These are phyloP conservation scores for Fusarium secorum DNA, from an alignment of 2,329 filamentous ascomycete genomes.

Conservation along the genomic window DNA sequence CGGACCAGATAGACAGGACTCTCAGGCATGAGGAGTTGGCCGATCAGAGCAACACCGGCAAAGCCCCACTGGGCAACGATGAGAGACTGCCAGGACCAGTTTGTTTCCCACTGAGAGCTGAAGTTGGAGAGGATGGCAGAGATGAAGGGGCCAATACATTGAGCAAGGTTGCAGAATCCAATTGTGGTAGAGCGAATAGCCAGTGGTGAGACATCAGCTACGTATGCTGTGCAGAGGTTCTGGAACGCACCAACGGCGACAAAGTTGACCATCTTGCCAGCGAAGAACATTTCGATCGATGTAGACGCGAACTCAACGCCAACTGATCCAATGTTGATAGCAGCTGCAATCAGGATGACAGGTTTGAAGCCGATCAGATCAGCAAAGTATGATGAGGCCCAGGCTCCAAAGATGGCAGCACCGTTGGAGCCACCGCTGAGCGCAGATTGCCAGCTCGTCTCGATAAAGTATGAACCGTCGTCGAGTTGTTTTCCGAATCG, in stretches of 20 bases:
- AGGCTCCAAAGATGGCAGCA: conserved; percentile 39
- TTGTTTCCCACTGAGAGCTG: conserved; percentile 47
- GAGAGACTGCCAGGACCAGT: conserved; percentile 54
- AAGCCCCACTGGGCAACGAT: conserved; percentile 54
- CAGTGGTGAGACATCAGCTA: conserved; percentile 50
- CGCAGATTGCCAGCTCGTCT: conserved; percentile 43
- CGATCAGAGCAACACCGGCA: conserved; percentile 44
- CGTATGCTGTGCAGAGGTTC: conserved; percentile 50
- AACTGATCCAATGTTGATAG: conserved; percentile 42
- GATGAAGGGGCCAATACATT: conserved; percentile 51
- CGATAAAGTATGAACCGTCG: conserved; percentile 34
- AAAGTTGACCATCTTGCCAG: conserved; percentile 44
- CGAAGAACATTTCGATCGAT: conserved; percentile 44
- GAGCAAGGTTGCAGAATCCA: conserved; percentile 50
- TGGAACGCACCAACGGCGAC: conserved; percentile 48
- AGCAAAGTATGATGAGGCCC: conserved; percentile 36
- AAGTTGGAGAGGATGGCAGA: conserved; percentile 49
- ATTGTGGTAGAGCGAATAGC: conserved; percentile 48
- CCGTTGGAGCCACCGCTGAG: conserved; percentile 39
- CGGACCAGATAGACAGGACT: conserved; percentile 59
- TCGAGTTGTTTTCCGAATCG: conserved; percentile 27
- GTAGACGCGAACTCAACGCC: conserved; percentile 44
- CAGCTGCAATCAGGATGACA: conserved; percentile 20
- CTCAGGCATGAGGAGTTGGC: conserved; percentile 56
- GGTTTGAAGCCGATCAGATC: conserved; percentile 39